Conservation (phyloP, 163 green algal species). For the Coccomyxa subellipsoidea region DNA sequence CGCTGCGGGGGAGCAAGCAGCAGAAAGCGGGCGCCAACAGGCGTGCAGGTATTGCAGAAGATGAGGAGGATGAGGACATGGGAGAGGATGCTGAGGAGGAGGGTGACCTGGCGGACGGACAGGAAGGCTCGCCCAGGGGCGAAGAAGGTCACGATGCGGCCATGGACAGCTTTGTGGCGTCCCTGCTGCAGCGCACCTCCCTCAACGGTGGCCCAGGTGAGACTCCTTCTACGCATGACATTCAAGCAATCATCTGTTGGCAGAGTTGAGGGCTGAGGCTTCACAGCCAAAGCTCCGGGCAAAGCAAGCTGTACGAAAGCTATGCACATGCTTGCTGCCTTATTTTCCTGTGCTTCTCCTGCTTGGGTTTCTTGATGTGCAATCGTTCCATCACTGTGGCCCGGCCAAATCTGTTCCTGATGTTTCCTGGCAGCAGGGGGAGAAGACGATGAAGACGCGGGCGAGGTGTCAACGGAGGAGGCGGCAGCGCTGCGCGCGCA, state of each 20-base stretch:
- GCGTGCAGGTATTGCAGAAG: not conserved
- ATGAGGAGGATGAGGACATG: slow-evolving; percentile 12
- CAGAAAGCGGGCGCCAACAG: not conserved
- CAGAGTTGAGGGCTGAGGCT: too few species aligned
- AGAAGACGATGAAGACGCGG: not conserved
- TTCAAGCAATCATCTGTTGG: too few species aligned
- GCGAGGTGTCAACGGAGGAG: slow-evolving; percentile 18
- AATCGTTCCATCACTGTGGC: too few species aligned
- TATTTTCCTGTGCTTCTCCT: too few species aligned
- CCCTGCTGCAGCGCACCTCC: slow-evolving; percentile 23
- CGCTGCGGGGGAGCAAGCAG: not conserved
- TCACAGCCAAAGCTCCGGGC: too few species aligned
- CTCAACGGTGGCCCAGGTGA: slow-evolving; percentile 14
- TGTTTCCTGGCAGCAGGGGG: not conserved
- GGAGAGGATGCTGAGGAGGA: slow-evolving; percentile 15
- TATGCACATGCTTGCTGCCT: too few species aligned
- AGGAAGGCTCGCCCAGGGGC: not conserved
- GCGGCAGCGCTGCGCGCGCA: slow-evolving; percentile 37
- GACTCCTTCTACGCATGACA: not conserved
- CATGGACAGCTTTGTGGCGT: slow-evolving; percentile 37
- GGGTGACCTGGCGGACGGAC: not conserved
- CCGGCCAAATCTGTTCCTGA: too few species aligned
- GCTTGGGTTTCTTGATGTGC: too few species aligned
- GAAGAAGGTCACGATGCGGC: not conserved
- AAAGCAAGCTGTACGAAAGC: too few species aligned